Conservation (phyloP, 2,329 filamentous ascomycete genomes). For the Chaetomium strumarium region DNA sequence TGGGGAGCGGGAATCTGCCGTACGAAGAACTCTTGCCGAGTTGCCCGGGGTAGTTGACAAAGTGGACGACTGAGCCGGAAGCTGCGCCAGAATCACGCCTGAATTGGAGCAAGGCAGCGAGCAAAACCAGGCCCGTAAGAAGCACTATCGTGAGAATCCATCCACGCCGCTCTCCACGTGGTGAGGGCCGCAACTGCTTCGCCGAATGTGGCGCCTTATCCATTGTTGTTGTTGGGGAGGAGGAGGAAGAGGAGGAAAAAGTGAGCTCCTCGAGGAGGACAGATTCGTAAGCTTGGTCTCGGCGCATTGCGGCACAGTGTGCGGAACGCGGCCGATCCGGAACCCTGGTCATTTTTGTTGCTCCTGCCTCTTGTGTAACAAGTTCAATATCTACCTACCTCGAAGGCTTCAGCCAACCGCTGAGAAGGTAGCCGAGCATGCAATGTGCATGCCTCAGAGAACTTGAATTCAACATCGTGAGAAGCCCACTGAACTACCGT, state of each 20-base stretch:
- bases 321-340: not conserved
- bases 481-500: no score
- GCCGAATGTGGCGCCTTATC: not conserved
- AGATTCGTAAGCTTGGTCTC: not conserved
- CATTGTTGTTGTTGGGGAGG: slow-evolving; percentile 4
- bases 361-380: slow-evolving; percentile 1
- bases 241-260: not conserved
- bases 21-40: slow-evolving; percentile 23
- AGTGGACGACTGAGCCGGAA: not conserved
- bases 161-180: not conserved
- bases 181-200: not conserved
- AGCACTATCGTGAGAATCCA: slow-evolving; percentile 5
- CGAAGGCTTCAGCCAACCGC: not conserved
- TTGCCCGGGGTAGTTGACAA: not conserved
- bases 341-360: not conserved
- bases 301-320: not conserved
- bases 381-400: not conserved
- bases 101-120: slow-evolving; percentile 2
- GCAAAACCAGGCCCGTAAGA: slow-evolving; percentile 4
- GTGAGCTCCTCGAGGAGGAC: no score
- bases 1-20: slow-evolving; percentile 35
- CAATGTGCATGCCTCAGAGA: not conserved
- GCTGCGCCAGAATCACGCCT: not conserved
- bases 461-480: no score
- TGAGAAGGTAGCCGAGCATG: not conserved